Percentiles rank a stretch among this genome's conserved stretches.
Conservation (phyloP, 495 filamentous ascomycete species). For the Xylaria flabelliformis region DNA sequence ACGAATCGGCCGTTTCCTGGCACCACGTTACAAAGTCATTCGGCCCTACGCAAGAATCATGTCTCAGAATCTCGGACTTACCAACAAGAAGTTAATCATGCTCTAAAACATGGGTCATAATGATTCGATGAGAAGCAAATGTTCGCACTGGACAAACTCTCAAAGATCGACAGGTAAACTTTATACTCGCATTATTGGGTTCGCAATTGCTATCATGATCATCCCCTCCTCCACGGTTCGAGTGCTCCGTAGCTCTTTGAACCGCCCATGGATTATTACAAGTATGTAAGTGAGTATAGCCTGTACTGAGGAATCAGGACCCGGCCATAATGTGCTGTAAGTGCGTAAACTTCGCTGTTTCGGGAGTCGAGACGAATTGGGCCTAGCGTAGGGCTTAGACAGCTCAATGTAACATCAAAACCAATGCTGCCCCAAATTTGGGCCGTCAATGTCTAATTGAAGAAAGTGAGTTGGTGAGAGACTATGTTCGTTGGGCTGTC, state of each 20-base stretch:
- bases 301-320: background rate
- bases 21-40: constrained; percentile 17
- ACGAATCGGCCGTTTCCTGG: constrained; percentile 7
- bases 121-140: constrained; percentile 1
- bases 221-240: background rate
- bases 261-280: background rate
- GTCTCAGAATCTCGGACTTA: constrained; percentile 21
- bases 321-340: background rate
- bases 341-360: background rate
- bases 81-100: background rate
- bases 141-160: background rate
- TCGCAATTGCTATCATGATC: background rate
- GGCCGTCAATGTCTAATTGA: background rate
- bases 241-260: background rate
- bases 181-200: background rate
- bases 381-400: constrained; percentile 21
- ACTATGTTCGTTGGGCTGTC: background rate
- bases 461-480: background rate
- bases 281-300: constrained; percentile 9
- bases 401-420: constrained; percentile 1
- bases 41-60: constrained; percentile 22
- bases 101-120: background rate
- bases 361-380: constrained; percentile 12
- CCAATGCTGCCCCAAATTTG: background rate
- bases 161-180: background rate